phyloP scores from a whole-genome alignment of 73 alveolate genomes.

The Tetrahymena thermophila region DNA sequence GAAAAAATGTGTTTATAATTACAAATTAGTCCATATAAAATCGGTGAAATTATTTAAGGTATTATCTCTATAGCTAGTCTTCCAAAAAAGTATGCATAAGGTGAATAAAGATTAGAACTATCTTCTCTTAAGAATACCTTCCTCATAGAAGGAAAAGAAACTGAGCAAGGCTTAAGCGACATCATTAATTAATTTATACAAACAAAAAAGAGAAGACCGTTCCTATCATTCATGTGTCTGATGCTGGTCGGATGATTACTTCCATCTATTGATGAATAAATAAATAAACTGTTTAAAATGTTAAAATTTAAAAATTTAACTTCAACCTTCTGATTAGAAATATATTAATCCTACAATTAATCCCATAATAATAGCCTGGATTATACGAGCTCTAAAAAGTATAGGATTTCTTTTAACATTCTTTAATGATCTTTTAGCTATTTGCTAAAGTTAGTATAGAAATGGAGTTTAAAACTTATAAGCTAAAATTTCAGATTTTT shows the following conservation, averaged over 20 bases:
- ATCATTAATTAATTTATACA: neutral
- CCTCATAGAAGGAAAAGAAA: constrained; percentile 14
- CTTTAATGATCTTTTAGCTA: neutral
- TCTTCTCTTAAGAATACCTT: constrained; percentile 22
- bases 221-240: neutral
- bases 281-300: neutral
- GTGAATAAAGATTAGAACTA: constrained; percentile 9
- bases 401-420: neutral
- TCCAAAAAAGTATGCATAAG: constrained; percentile 3
- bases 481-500: too few species aligned
- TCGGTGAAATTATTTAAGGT: neutral
- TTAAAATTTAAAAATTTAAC: neutral
- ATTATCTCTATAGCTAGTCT: neutral
- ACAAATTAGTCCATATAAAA: neutral
- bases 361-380: neutral
- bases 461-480: neutral
- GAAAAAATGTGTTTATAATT: neutral
- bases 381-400: neutral
- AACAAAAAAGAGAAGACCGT: neutral
- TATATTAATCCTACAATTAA: neutral
- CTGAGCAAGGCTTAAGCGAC: neutral
- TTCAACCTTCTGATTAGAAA: neutral
- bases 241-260: neutral
- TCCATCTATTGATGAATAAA: neutral
- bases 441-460: too few species aligned